Conservation (phyloP, 2,329 filamentous ascomycete species). For the Claviceps sp. region DNA sequence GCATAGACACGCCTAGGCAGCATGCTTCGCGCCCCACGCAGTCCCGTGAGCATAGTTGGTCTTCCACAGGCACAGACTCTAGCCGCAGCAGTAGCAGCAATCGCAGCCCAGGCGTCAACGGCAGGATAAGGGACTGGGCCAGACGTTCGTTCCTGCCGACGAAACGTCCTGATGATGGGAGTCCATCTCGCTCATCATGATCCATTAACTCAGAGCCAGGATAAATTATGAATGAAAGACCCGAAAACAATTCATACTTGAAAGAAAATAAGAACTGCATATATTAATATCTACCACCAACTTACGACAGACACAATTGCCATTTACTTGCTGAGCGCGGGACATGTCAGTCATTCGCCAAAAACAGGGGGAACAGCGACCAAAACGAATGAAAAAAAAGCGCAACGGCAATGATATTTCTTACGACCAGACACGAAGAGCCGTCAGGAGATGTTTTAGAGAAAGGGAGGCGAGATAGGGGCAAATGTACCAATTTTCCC, state of each 20-base stretch:
- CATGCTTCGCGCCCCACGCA: neutral
- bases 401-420: neutral
- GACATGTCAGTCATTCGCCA: neutral
- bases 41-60: slow-evolving; percentile 13
- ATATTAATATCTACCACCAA: too few relatives aligned
- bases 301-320: too few relatives aligned
- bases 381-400: neutral
- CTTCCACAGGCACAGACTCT: slow-evolving; percentile 12
- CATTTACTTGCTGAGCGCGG: neutral
- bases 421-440: too few relatives aligned
- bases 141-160: slow-evolving; percentile 17
- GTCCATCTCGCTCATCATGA: neutral
- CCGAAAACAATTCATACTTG: too few relatives aligned
- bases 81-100: slow-evolving; percentile 10
- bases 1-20: neutral
- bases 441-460: too few relatives aligned
- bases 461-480: too few relatives aligned
- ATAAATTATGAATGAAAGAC: neutral
- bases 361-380: neutral
- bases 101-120: slow-evolving; percentile 14
- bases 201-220: neutral
- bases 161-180: slow-evolving; percentile 7
- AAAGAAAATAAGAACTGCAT: too few relatives aligned
- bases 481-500: too few relatives aligned
- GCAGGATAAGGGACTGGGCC: slow-evolving; percentile 21